Evolutionary conservation across 352 stramenopile species (phyloP), one percentile per base, ranked within the genome.

Genomic region (Phytopythium vexans): DNA sequence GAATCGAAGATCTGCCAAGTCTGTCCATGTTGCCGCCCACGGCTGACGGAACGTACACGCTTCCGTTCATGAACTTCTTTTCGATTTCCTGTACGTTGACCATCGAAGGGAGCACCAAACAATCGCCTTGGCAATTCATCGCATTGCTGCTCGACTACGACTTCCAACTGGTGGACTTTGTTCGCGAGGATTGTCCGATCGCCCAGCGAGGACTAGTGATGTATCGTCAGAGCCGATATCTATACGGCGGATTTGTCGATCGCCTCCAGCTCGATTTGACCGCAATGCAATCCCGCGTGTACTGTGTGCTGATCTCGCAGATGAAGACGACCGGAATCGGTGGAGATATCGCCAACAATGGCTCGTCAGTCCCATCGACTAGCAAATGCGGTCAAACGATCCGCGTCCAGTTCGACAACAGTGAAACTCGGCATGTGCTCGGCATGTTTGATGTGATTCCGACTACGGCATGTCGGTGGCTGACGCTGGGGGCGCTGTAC

Each of bases 1-100:
- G 74, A 39, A 85, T 86, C 57, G 76, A 89, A 15, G 72, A 87
- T 40, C 56, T 88, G 5, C 76, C 74, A 32, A 82, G 68, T 36
- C 61, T 89, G 47, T 87, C 78, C 1, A 77, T 86, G 59, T 45
- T 85, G 1, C 53, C 60, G 0, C 74, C 78, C 21, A 71, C 72
- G 4, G 14, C 63, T 14, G 54, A 52, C 3, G 78, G 74, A 1
- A 27, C 76, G 31, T 89, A 88, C 56, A 48, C 41, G 3, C 63
- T 87, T 12, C 78, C 76, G 2, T 63, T 83, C 11, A 54, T 87
- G 33, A 74, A 68, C 33, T 61, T 60, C 7, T 33, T 83, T 1
- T 64, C 78, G 6, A 21, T 83, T 21, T 83, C 62, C n/a, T 66
- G 67, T 7, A 86, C 73, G 1, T 56, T 78, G 2, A 61, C 66